Base-by-base conservation (phyloP, 495 filamentous ascomycete genomes). In the Penicillium paradoxum region DNA sequence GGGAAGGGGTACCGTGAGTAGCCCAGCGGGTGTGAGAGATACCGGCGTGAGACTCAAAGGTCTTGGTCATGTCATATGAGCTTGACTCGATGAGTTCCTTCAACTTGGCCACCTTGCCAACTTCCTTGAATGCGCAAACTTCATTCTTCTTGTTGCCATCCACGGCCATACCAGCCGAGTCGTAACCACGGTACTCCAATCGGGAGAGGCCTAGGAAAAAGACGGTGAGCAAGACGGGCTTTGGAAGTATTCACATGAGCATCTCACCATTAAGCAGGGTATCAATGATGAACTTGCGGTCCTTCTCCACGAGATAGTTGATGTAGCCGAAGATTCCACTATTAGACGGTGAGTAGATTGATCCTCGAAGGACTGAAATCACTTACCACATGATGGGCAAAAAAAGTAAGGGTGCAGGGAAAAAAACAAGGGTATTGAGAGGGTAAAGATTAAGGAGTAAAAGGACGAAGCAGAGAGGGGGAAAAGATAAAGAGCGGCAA, bases 311-410 rank as follows among this genome's bases (percentile, higher is more conserved):
- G 36, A 79, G 71, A 54, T 85, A 85, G 67, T 85, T 96, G 73
- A 97, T 89, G 79, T 98, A 98, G 58, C 93, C 93, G 76, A 97
- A 97, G 71, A 98, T 98, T 72, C 93, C 93, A 85, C 93, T 97
- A 58, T 8, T 2, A 45, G 6, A n/a, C 18, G 22, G 44, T 48
- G 22, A 50, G 54, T 14, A 56, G 17, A 6, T n/a, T 11, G 21
- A 21, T 13, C 25, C 17, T 37, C 15, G 30, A 17, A 9, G 18
- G 25, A 11, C 14, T 27, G 11, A 41, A n/a, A n/a, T n/a, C n/a
- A 67, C 71, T 46, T 62, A 73, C 71, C 71, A 73, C 71, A 73
- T 73, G 53, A 53, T 64, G 60, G 46, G 56, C 51, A 37, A 55
- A 27, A 43, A 49, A 34, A 38, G 15, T 34, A 40, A 41, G 46